Conservation (phyloP, 2,329 filamentous ascomycete genomes). For the Acrocalymma vagum region DNA sequence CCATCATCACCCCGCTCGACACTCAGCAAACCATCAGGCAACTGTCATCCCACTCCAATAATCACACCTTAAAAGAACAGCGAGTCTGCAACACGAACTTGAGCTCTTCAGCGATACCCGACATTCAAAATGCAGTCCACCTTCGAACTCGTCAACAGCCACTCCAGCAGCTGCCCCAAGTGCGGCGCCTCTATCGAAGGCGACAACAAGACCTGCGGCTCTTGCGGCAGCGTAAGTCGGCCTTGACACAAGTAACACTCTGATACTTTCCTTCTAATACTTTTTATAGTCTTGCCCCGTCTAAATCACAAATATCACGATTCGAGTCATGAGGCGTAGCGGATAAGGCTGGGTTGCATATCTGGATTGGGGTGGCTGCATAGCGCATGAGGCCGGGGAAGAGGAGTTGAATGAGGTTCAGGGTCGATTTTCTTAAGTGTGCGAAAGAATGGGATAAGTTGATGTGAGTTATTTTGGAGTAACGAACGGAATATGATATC, state of each 20-base stretch:
- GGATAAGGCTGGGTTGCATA: constrained; percentile 4
- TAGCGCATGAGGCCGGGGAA: background rate
- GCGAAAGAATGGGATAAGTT: no score
- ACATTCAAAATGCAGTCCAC: constrained; percentile 36
- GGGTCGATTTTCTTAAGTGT: no score
- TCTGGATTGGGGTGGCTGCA: constrained; percentile 1
- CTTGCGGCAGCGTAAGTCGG: constrained; percentile 47
- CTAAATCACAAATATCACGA: constrained; percentile 10
- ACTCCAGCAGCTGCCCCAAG: constrained; percentile 48
- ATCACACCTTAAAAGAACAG: no score
- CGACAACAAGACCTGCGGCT: constrained; percentile 45
- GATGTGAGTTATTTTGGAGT: no score
- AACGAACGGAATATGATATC: no score
- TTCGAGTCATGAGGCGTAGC: constrained; percentile 6
- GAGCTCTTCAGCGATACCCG: no score
- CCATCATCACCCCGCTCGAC: constrained; percentile 32
- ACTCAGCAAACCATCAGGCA: constrained; percentile 16
- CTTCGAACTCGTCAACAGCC: constrained; percentile 37
- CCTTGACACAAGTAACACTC: background rate
- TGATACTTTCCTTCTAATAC: constrained; percentile 1
- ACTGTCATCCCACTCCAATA: constrained; percentile 13
- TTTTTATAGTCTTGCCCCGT: constrained; percentile 30
- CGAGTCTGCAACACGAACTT: constrained; percentile 2
- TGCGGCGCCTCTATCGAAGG: constrained; percentile 43
- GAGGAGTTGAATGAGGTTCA: constrained; percentile 1